Evolutionary conservation across 2,329 filamentous ascomycete genomes (phyloP).

Genomic region (Ophiostoma quercus): DNA sequence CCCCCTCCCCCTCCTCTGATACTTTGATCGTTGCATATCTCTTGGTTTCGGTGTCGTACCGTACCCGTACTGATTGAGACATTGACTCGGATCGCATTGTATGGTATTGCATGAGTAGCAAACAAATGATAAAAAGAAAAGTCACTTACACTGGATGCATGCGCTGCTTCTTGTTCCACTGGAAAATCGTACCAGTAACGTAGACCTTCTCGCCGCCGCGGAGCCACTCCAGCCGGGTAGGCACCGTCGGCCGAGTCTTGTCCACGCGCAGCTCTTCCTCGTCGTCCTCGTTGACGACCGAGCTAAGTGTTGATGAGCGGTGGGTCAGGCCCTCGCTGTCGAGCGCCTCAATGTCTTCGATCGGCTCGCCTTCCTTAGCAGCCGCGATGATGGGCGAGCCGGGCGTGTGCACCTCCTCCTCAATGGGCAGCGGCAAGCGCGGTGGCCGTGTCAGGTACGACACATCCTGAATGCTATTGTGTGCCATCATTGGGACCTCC

Average conservation of each 20-base stretch:
- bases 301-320: slow-evolving; percentile 55
- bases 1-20: slow-evolving; percentile 8
- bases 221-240: slow-evolving; percentile 80
- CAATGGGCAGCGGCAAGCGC: slow-evolving; percentile 84
- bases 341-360: slow-evolving; percentile 47
- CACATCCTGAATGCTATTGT: slow-evolving; percentile 58
- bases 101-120: neutral
- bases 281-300: slow-evolving; percentile 52
- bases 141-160: slow-evolving; percentile 76
- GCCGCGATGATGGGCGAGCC: slow-evolving; percentile 83
- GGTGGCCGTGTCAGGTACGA: slow-evolving; percentile 68
- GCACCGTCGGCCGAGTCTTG: slow-evolving; percentile 71
- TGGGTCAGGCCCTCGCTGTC: slow-evolving; percentile 47
- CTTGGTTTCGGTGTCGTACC: neutral
- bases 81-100: slow-evolving; percentile 9
- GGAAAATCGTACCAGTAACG: slow-evolving; percentile 94
- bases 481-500: slow-evolving; percentile 44
- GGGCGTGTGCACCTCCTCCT: slow-evolving; percentile 82
- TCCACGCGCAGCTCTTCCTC: slow-evolving; percentile 73
- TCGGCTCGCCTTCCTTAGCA: slow-evolving; percentile 49
- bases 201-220: slow-evolving; percentile 83
- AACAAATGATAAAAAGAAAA: neutral
- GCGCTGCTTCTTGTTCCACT: slow-evolving; percentile 92
- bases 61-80: neutral
- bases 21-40: neutral